phyloP scores from a whole-genome alignment of 2,329 filamentous ascomycete species.

The Aspergillus ochraceus region DNA sequence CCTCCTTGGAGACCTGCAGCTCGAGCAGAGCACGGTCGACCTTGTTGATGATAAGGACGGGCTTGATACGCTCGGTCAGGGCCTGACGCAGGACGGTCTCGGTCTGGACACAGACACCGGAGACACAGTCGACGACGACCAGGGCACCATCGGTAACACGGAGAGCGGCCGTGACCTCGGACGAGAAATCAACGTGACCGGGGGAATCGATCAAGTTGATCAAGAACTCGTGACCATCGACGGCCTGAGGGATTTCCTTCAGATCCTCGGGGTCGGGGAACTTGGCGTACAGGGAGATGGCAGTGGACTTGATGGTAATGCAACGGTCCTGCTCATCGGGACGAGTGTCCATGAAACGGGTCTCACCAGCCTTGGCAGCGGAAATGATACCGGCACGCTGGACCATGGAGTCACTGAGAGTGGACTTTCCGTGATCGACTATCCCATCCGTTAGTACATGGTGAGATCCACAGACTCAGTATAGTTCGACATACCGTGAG shows the following conservation, averaged over 20 bases:
- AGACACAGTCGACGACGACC: slow-evolving; percentile 98
- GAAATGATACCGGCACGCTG: slow-evolving; percentile 99
- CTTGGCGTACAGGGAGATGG: slow-evolving; percentile 94
- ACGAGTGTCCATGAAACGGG: slow-evolving; percentile 95
- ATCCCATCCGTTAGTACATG: slow-evolving; percentile 8
- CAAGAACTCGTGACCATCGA: slow-evolving; percentile 93
- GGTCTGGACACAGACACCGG: slow-evolving; percentile 99
- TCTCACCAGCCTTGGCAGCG: slow-evolving; percentile 92
- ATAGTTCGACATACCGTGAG: slow-evolving; percentile 68
- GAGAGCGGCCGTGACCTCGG: slow-evolving; percentile 97
- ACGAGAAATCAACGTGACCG: slow-evolving; percentile 99
- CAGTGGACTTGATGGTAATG: slow-evolving; percentile 99
- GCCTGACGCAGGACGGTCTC: slow-evolving; percentile 99
- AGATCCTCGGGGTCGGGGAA: slow-evolving; percentile 80
- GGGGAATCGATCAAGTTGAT: slow-evolving; percentile 99
- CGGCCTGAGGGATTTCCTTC: slow-evolving; percentile 89
- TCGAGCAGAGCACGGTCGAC: slow-evolving; percentile 99
- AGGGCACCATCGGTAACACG: slow-evolving; percentile 99
- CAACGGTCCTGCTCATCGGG: slow-evolving; percentile 98
- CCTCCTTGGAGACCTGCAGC: slow-evolving; percentile 97
- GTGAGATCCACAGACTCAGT: neutral
- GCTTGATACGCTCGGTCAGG: slow-evolving; percentile 99
- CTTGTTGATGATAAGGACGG: slow-evolving; percentile 99
- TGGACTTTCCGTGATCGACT: slow-evolving; percentile 99
- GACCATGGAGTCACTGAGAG: slow-evolving; percentile 97